Percentiles rank a stretch among this genome's conserved stretches.
These are phyloP conservation scores for Paratinospora sagittata DNA, from an alignment of 164 flowering plant species.

Conservation along the genomic window DNA sequence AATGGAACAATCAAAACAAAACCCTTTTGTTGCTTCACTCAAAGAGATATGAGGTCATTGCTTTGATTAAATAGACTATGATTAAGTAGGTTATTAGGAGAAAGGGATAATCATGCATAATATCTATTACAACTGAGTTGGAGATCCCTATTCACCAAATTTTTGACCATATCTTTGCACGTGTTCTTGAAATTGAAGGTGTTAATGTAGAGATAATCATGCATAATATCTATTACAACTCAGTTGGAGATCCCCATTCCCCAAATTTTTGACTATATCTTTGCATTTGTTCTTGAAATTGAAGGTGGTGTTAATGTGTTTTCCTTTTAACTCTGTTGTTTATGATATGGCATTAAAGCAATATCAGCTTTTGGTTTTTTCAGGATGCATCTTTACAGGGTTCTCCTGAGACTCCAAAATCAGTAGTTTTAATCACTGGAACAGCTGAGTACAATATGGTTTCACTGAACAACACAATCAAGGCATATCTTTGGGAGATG, in stretches of 20 bases:
- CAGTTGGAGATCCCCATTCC: neutral
- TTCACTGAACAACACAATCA: conserved; percentile 73
- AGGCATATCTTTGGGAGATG: conserved; percentile 95
- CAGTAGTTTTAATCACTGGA: conserved; percentile 85
- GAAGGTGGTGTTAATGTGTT: neutral
- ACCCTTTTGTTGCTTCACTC: too few relatives aligned
- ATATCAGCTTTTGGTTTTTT: conserved; percentile 4
- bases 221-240: too few relatives aligned
- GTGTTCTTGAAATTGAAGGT: neutral
- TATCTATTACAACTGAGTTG: too few relatives aligned
- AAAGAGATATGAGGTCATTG: too few relatives aligned
- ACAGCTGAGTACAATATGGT: conserved; percentile 83
- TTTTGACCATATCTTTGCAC: neutral
- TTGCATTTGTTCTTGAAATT: neutral
- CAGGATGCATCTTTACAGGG: conserved; percentile 98
- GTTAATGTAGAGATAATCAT: too few relatives aligned
- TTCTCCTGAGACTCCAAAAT: conserved; percentile 80
- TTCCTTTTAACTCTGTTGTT: neutral
- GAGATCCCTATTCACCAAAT: neutral
- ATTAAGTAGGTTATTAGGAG: too few relatives aligned
- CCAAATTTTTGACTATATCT: neutral
- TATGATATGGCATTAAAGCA: neutral
- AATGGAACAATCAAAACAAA: neutral
- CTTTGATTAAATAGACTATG: too few relatives aligned
- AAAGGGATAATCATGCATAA: too few relatives aligned